phyloP scores from a whole-genome alignment of 2,329 filamentous ascomycete genomes.

The Xylaria sp. region DNA sequence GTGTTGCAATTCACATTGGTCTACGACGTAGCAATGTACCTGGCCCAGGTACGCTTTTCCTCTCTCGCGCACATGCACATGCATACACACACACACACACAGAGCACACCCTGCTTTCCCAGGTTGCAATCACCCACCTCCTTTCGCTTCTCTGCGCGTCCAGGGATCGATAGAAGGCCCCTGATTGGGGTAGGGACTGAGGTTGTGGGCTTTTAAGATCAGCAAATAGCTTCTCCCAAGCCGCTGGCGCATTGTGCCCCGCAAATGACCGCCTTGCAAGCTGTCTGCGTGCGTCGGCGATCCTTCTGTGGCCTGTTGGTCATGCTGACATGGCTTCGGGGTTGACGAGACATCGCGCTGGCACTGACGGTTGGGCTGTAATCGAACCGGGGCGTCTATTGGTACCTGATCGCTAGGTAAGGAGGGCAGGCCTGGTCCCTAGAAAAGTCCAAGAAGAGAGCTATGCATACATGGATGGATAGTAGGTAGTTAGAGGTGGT shows the following conservation, averaged over 20 bases:
- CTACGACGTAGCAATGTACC: constrained; percentile 1
- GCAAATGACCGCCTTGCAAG: constrained; percentile 25
- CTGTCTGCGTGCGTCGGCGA: constrained; percentile 34
- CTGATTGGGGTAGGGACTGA: not conserved
- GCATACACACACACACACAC: no score
- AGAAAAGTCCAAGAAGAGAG: constrained; percentile 6
- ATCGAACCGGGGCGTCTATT: constrained; percentile 32
- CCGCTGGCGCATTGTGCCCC: constrained; percentile 22
- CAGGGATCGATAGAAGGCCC: not conserved
- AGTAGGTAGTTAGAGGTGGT: constrained; percentile 7
- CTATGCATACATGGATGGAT: constrained; percentile 6
- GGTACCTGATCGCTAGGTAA: constrained; percentile 38
- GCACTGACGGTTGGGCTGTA: constrained; percentile 35
- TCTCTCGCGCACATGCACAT: no score
- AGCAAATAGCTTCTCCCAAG: constrained; percentile 14
- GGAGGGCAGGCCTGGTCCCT: constrained; percentile 20
- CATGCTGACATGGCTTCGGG: constrained; percentile 33
- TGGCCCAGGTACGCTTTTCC: not conserved
- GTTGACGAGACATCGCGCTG: constrained; percentile 33
- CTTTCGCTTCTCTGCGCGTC: not conserved
- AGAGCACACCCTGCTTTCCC: not conserved
- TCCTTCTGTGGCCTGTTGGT: constrained; percentile 36
- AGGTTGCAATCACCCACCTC: not conserved
- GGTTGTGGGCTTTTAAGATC: constrained; percentile 9
- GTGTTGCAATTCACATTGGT: constrained; percentile 14